Conservation (phyloP, 2,329 filamentous ascomycete genomes). For the Scorias spongiosa region DNA sequence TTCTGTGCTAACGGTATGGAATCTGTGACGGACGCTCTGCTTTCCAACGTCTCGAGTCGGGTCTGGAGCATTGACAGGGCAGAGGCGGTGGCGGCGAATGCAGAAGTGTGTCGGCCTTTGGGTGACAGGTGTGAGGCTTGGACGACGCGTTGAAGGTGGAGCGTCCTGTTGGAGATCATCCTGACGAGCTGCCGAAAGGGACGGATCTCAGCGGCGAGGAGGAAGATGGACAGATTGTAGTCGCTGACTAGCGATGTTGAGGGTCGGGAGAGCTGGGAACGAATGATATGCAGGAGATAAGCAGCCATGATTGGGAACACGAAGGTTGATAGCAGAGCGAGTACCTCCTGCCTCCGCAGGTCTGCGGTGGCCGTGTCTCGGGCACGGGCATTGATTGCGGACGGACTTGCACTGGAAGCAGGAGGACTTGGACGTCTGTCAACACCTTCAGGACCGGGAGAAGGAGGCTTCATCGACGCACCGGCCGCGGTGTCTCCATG, state of each 20-base stretch:
- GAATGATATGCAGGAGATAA: constrained; percentile 67
- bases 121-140: neutral
- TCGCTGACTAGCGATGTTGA: constrained; percentile 81
- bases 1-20: constrained; percentile 12
- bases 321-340: constrained; percentile 67
- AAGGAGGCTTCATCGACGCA: neutral
- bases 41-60: constrained; percentile 18
- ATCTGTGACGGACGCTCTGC: constrained; percentile 8
- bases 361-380: constrained; percentile 37
- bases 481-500: constrained; percentile 1
- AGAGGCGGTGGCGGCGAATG: constrained; percentile 13
- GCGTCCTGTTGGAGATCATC: constrained; percentile 61
- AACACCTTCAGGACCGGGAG: neutral
- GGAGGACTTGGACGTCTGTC: neutral
- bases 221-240: constrained; percentile 83
- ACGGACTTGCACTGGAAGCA: neutral
- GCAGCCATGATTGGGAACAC: constrained; percentile 63
- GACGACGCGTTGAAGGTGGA: constrained; percentile 67
- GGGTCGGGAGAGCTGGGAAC: constrained; percentile 63
- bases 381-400: constrained; percentile 1
- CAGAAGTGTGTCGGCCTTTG: constrained; percentile 1
- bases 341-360: constrained; percentile 57
- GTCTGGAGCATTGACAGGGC: constrained; percentile 6
- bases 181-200: constrained; percentile 70
- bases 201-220: constrained; percentile 72